Percentiles rank a stretch among this genome's conserved stretches.
Evolutionary conservation across 768 basidiomycete species (phyloP).

Genomic region (Psilocybe tampanensis): DNA sequence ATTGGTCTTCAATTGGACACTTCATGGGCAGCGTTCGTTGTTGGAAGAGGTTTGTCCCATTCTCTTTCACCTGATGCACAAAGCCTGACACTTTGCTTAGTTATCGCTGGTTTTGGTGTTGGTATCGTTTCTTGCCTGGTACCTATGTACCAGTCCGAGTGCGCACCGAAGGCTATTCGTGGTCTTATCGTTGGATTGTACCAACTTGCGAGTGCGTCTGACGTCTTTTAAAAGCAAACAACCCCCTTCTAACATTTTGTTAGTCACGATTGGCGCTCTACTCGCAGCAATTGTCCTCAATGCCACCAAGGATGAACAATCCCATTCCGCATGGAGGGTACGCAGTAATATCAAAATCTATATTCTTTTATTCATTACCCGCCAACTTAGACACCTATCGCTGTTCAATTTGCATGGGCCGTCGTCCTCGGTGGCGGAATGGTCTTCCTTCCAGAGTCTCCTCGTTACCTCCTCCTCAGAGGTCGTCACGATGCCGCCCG

Average conservation of each 20-base stretch:
- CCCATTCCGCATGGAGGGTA: conserved; percentile 41
- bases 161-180: conserved; percentile 69
- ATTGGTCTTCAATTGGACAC: conserved; percentile 62
- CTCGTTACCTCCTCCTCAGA: conserved; percentile 75
- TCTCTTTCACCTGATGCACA: conserved; percentile 50
- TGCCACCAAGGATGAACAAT: conserved; percentile 57
- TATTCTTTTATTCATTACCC: background rate
- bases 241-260: background rate
- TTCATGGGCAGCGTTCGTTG: conserved; percentile 17
- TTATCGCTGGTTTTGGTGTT: conserved; percentile 6
- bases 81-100: background rate
- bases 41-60: conserved; percentile 52
- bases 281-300: conserved; percentile 69
- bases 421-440: conserved; percentile 70
- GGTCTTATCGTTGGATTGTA: conserved; percentile 66
- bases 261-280: conserved; percentile 67
- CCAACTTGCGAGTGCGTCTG: conserved; percentile 52
- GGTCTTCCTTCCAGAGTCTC: conserved; percentile 33
- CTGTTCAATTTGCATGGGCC: conserved; percentile 82
- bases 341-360: background rate
- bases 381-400: conserved; percentile 55
- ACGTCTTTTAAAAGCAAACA: too few relatives aligned
- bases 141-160: conserved; percentile 45
- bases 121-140: conserved; percentile 68
- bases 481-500: conserved; percentile 61